These are phyloP conservation scores for Trichoderma sp. DNA, from an alignment of 2,329 filamentous ascomycete species.

Conservation along the genomic window DNA sequence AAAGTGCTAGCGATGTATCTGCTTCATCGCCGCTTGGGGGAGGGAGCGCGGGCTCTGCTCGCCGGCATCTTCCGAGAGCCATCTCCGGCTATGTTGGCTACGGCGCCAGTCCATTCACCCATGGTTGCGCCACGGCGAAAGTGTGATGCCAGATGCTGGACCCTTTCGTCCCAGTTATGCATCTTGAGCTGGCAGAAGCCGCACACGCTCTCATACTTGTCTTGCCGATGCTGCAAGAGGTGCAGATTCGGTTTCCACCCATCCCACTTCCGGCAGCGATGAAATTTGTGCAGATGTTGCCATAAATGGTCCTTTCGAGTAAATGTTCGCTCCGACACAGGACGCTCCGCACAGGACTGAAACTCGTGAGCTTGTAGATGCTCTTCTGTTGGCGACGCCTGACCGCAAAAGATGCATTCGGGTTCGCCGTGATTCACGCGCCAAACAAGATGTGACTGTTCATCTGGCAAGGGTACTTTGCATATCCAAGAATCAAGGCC, in stretches of 20 bases:
- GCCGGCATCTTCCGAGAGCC: not conserved
- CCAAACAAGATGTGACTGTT: constrained; percentile 45
- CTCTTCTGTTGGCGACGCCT: constrained; percentile 31
- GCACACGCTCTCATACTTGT: constrained; percentile 26
- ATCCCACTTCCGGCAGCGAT: constrained; percentile 43
- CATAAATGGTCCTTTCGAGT: constrained; percentile 42
- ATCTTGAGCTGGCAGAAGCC: constrained; percentile 40
- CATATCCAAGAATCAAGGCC: constrained; percentile 48
- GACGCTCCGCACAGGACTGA: constrained; percentile 48
- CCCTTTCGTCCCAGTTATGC: constrained; percentile 37
- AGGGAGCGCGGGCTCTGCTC: not conserved
- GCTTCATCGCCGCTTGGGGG: constrained; percentile 8
- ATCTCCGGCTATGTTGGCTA: constrained; percentile 39
- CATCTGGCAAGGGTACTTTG: constrained; percentile 35
- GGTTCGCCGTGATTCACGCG: constrained; percentile 45
- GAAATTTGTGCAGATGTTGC: constrained; percentile 43
- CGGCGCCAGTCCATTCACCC: constrained; percentile 41
- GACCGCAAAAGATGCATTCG: constrained; percentile 40
- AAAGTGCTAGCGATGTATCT: not conserved
- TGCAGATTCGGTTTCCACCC: constrained; percentile 46
- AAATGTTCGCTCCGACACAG: constrained; percentile 41
- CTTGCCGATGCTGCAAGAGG: constrained; percentile 32
- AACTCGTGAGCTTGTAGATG: constrained; percentile 42
- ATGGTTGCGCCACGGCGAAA: constrained; percentile 42
- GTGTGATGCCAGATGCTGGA: constrained; percentile 41